Evolutionary conservation across 306 rosid species (phyloP), one percentile per base, ranked within the genome.

Genomic region (Casuarina equisetifolia): DNA sequence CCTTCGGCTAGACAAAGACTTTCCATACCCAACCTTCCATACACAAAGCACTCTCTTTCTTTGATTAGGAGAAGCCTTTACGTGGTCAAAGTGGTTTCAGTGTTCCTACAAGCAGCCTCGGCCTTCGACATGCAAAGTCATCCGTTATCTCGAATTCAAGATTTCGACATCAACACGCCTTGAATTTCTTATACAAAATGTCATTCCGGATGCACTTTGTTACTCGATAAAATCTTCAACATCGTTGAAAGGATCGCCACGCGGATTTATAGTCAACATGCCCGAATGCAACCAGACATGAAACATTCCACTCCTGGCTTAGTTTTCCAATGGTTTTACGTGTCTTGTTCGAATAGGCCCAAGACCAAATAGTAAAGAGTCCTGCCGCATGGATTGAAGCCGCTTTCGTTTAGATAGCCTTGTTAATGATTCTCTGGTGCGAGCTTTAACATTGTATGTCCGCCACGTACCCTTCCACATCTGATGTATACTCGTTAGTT

Each of bases 371-470:
- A 45, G 25, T 39, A 20, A 20, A 76, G 57, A 64, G 46, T 70
- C 12, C 64, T 74, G 67, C 66, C 81, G 12, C 73, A 38, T 78
- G 57, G 70, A 72, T 72, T 49, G 75, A 73, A 72, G 69, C 78
- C 78, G 74, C 67, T 9, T 38, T 58, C 13, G 64, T 20, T 35
- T 20, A 32, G n/a, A 32, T 59, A 59, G 2, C 4, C 17, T 59
- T 35, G 16, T 32, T 25, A 59, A 59, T 59, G 13, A 59, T 59
- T 13, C 3, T 3, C 16, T 59, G 32, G 32, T 25, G 32, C 32
- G 13, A 32, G 43, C 42, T 61, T 35, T 35, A 59, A 59, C 67
- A 3, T 10, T 32, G 67, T 32, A 32, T 35, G 67, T 35, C 68
- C 55, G 40, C 69, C 69, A 69, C 58, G 75, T 25, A 40, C 20